Evolutionary conservation across 148 eudicot genomes (phyloP).

Genomic region (Amaranthus hypochondriacus): DNA sequence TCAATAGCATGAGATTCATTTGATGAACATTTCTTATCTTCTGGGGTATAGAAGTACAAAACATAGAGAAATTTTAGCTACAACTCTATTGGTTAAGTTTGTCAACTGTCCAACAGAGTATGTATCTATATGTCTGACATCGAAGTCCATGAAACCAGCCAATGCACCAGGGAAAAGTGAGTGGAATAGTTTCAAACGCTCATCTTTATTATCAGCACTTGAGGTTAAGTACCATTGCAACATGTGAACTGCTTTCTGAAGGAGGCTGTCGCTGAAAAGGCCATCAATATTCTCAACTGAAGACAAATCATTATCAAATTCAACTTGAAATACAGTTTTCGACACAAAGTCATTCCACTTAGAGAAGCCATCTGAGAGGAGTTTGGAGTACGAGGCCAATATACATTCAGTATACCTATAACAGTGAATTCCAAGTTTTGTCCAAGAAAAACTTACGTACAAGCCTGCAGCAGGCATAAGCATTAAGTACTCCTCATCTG

Average conservation of each 20-base stretch:
- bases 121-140: conserved; percentile 26
- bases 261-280: conserved; percentile 55
- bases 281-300: conserved; percentile 46
- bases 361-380: conserved; percentile 51
- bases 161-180: conserved; percentile 40
- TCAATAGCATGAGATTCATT: conserved; percentile 25
- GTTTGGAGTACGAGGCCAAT: conserved; percentile 41
- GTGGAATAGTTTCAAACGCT: conserved; percentile 45
- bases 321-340: conserved; percentile 43
- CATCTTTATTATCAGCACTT: conserved; percentile 29
- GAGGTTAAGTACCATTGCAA: conserved; percentile 39
- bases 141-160: conserved; percentile 42
- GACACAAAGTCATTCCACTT: conserved; percentile 67
- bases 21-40: conserved; percentile 23
- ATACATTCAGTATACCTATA: conserved; percentile 28
- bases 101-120: conserved; percentile 44
- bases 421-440: conserved; percentile 33
- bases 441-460: conserved; percentile 38
- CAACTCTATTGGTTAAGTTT: conserved; percentile 47
- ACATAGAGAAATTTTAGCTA: conserved; percentile 58
- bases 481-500: conserved; percentile 53
- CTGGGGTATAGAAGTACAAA: conserved; percentile 52
- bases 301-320: conserved; percentile 26
- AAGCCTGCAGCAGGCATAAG: conserved; percentile 69
- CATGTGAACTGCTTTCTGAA: conserved; percentile 53